Evolutionary conservation across 306 rosid genomes (phyloP).

Genomic region (Castanea crenata): DNA sequence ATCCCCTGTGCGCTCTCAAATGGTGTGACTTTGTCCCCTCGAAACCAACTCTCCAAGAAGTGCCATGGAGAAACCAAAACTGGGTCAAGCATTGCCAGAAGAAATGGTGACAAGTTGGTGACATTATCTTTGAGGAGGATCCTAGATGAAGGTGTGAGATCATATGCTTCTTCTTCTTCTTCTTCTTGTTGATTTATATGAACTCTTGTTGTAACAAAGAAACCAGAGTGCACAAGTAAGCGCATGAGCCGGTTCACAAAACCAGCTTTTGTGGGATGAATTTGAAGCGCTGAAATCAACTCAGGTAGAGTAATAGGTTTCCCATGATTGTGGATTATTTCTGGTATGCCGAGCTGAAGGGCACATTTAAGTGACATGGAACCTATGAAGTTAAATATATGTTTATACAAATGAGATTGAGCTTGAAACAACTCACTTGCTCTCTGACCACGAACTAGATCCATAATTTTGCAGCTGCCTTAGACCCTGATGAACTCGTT

Average conservation of each 20-base stretch:
- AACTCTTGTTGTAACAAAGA: slow-evolving; percentile 26
- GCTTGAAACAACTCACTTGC: slow-evolving; percentile 37
- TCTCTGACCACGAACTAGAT: neutral
- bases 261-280: slow-evolving; percentile 26
- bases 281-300: slow-evolving; percentile 32
- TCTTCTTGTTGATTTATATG: neutral
- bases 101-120: slow-evolving; percentile 9
- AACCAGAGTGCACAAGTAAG: slow-evolving; percentile 37
- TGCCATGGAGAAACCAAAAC: slow-evolving; percentile 18
- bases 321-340: slow-evolving; percentile 41
- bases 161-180: slow-evolving; percentile 26
- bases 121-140: slow-evolving; percentile 29
- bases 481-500: no score
- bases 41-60: slow-evolving; percentile 33
- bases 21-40: slow-evolving; percentile 3
- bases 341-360: slow-evolving; percentile 45
- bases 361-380: slow-evolving; percentile 50
- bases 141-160: slow-evolving; percentile 46
- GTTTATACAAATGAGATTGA: slow-evolving; percentile 51
- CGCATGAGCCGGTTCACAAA: slow-evolving; percentile 32
- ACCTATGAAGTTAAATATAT: slow-evolving; percentile 25
- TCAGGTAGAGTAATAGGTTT: slow-evolving; percentile 42
- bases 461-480: neutral
- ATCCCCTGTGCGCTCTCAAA: slow-evolving; percentile 37
- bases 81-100: slow-evolving; percentile 13